These are phyloP conservation scores for Tetracladium setigerum DNA, from an alignment of 495 filamentous ascomycete species.

Conservation along the genomic window DNA sequence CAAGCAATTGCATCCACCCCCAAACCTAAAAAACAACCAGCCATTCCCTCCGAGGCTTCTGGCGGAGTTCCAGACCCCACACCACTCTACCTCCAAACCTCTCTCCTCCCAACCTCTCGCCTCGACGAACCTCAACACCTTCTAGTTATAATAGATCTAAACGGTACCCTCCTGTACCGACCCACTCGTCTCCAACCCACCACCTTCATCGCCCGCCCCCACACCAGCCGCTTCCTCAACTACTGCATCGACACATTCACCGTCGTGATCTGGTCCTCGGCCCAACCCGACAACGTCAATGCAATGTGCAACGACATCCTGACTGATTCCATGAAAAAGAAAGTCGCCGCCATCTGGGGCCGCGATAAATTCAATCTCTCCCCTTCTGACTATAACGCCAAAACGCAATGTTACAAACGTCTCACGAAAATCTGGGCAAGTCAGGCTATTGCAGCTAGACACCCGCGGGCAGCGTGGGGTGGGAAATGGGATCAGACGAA, in stretches of 20 bases:
- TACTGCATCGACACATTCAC: slow-evolving; percentile 59
- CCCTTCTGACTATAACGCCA: slow-evolving; percentile 50
- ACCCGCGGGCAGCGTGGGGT: slow-evolving; percentile 32
- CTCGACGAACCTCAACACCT: slow-evolving; percentile 35
- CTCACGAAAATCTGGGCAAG: slow-evolving; percentile 64
- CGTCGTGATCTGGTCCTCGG: slow-evolving; percentile 90
- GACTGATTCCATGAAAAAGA: slow-evolving; percentile 26
- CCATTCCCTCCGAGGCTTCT: slow-evolving; percentile 30
- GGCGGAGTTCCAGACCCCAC: slow-evolving; percentile 42
- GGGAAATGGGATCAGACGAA: slow-evolving; percentile 70
- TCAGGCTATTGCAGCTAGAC: slow-evolving; percentile 37
- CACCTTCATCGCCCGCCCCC: slow-evolving; percentile 52
- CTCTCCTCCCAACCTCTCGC: slow-evolving; percentile 13
- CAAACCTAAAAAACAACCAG: not conserved
- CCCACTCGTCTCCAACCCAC: slow-evolving; percentile 40
- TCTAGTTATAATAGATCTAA: slow-evolving; percentile 83
- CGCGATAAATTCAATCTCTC: slow-evolving; percentile 69
- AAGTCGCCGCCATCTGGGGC: slow-evolving; percentile 68
- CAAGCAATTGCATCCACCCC: too few relatives aligned
- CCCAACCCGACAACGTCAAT: slow-evolving; percentile 58
- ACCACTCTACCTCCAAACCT: slow-evolving; percentile 27
- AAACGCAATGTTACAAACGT: slow-evolving; percentile 83
- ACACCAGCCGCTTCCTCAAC: slow-evolving; percentile 55
- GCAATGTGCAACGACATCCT: slow-evolving; percentile 52
- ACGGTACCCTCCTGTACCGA: slow-evolving; percentile 80